A percentile compares a stretch with the other conserved stretches of the same genome.
Evolutionary conservation across 768 basidiomycete genomes (phyloP).

Genomic region (Obba rivulosa): DNA sequence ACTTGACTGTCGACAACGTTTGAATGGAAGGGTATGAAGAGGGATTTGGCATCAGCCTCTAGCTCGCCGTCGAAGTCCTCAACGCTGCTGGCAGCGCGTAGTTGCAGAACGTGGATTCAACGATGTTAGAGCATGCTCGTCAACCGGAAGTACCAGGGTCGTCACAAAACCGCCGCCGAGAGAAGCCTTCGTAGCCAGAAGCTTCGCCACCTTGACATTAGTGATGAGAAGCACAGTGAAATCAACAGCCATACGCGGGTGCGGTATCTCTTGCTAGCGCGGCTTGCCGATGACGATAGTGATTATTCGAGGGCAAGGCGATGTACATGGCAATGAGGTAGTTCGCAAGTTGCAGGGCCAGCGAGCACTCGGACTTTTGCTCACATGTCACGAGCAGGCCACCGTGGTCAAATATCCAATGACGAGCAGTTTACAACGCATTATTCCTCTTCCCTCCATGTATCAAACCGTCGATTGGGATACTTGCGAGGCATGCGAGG

Average conservation of each 20-base stretch:
- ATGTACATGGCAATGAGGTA: conserved; percentile 99
- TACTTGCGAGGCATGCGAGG: too few species aligned
- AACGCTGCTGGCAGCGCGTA: conserved; percentile 66
- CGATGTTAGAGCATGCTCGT: conserved; percentile 65
- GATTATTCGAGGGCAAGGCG: conserved; percentile 97
- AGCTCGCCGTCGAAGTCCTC: conserved; percentile 66
- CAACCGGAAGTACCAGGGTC: conserved; percentile 71
- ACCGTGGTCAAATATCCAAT: too few species aligned
- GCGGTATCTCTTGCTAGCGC: conserved; percentile 93
- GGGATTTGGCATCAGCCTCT: conserved; percentile 72
- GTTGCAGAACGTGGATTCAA: conserved; percentile 73
- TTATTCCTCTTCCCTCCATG: too few species aligned
- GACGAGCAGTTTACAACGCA: too few species aligned
- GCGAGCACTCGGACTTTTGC: conserved; percentile 96
- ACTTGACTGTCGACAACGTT: conserved; percentile 48
- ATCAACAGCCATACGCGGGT: conserved; percentile 98
- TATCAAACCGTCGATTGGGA: too few species aligned
- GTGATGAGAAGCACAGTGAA: conserved; percentile 96
- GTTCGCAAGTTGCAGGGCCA: conserved; percentile 94
- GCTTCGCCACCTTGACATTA: conserved; percentile 97
- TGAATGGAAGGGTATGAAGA: conserved; percentile 78
- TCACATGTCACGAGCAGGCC: too few species aligned
- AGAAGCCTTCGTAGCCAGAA: conserved; percentile 81
- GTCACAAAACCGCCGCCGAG: conserved; percentile 90
- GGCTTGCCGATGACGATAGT: conserved; percentile 94